Percentiles rank a stretch among this genome's conserved stretches.
Evolutionary conservation across 169 alveolate genomes (phyloP).

Genomic region (Plasmodium falciparum): DNA sequence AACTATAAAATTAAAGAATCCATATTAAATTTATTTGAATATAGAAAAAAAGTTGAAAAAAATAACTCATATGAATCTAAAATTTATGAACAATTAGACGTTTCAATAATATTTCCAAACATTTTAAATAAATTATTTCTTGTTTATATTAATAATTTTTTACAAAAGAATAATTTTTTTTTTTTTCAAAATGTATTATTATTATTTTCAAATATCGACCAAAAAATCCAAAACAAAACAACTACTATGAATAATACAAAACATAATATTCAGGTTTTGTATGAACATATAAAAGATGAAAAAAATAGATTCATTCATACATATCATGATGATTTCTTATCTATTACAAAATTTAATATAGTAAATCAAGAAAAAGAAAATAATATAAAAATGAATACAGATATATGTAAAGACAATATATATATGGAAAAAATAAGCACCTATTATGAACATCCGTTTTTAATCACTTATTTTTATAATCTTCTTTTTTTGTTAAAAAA

Average conservation of each 20-base stretch:
- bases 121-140: conserved; percentile 49
- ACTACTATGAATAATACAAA: not conserved
- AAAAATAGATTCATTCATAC: not conserved
- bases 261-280: conserved; percentile 12
- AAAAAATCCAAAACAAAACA: not conserved
- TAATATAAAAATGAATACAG: not conserved
- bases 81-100: not conserved
- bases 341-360: not conserved
- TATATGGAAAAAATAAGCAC: conserved; percentile 13
- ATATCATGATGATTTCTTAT: conserved; percentile 6
- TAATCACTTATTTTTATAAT: conserved; percentile 55
- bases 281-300: conserved; percentile 12
- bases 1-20: conserved; percentile 51
- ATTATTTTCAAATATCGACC: conserved; percentile 50
- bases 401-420: not conserved
- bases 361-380: not conserved
- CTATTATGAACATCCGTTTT: conserved; percentile 35
- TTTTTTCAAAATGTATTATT: conserved; percentile 62
- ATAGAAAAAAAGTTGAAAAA: conserved; percentile 22
- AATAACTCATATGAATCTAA: not conserved
- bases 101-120: conserved; percentile 20
- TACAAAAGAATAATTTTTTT: conserved; percentile 22
- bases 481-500: conserved; percentile 49
- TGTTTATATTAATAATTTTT: conserved; percentile 49
- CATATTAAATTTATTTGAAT: conserved; percentile 6